phyloP scores from a whole-genome alignment of 176 grass and related monocot genomes.

The Musa troglodytarum region DNA sequence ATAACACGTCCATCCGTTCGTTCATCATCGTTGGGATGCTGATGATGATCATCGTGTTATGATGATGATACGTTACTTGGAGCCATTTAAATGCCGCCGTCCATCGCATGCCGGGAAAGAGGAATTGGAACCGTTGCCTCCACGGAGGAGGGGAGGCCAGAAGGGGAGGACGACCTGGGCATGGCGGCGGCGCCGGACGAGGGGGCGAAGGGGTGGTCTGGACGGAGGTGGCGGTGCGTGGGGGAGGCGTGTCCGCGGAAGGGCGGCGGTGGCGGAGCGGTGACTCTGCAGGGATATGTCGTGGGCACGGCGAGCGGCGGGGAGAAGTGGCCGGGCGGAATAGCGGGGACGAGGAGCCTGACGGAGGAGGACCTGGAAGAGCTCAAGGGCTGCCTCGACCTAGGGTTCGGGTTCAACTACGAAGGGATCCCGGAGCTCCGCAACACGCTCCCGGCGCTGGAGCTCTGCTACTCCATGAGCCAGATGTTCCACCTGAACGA shows the following conservation, averaged over 20 bases:
- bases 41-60: too few relatives aligned
- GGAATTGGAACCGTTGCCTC: neutral
- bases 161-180: neutral
- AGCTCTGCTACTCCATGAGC: constrained; percentile 23
- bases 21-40: too few relatives aligned
- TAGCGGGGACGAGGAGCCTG: constrained; percentile 9
- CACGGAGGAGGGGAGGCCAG: neutral
- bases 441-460: constrained; percentile 11
- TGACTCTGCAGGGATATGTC: constrained; percentile 15
- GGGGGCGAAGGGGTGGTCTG: neutral
- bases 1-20: too few relatives aligned
- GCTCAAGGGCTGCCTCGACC: constrained; percentile 14
- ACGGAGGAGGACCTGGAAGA: constrained; percentile 14
- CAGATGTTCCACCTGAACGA: constrained; percentile 1
- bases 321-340: neutral
- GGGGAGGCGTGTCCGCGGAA: neutral
- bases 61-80: too few relatives aligned
- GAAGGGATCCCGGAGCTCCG: constrained; percentile 15
- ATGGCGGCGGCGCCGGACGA: neutral
- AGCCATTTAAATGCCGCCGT: neutral
- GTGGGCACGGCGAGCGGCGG: neutral
- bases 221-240: neutral
- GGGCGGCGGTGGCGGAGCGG: neutral
- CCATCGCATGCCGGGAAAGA: neutral
- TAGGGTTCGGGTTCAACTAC: constrained; percentile 17